Base-by-base conservation (phyloP, 768 basidiomycete genomes). In the Tricholoma hemisulphureum region DNA sequence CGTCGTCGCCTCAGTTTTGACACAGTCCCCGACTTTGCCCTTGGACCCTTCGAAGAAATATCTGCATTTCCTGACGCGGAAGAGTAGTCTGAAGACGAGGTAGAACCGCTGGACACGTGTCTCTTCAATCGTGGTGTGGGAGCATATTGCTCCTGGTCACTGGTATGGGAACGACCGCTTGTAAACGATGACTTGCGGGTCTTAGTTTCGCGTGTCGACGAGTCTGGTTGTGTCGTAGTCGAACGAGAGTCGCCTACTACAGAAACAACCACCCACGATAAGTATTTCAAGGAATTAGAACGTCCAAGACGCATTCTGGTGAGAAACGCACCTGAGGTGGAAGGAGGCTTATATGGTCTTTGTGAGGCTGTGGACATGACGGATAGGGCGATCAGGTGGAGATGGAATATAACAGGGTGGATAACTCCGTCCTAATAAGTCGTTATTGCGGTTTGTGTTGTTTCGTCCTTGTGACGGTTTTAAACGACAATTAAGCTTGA, bases 111-210 rank as follows among this genome's bases (percentile, higher is more conserved):
- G n/a, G 72, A 72, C 11, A 64, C 52, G 54, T 69, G 65, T 52
- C 70, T 72, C 6, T 68, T 62, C 52, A 70, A 70, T 21, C 65
- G 68, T 59, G 57, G 53, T 55, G 59, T 61, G 46, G 59, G 63
- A 39, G 62, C 28, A 55, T 61, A 14, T 29, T 34, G 57, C 34
- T 60, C 61, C 43, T 64, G 63, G 48, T 65, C 69, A 23, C 58
- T 65, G 39, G 63, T 58, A 58, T 73, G 66, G 56, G 56, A 55
- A 53, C 59, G 67, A 26, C 65, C 69, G 59, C 73, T 73, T 24
- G 84, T 78, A 56, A 80, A 72, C 57, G 82, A 72, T 7, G 85
- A 83, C 64, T 83, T 78, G 72, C 84, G 85, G 67, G 83, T 81
- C 13, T 65, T 63, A 3, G 61, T 59, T 43, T 66, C 65, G 37